A percentile compares a stretch with the other conserved stretches of the same genome.
These are phyloP conservation scores for Lagerstroemia speciosa DNA, from an alignment of 345 rosid genomes.

Conservation along the genomic window DNA sequence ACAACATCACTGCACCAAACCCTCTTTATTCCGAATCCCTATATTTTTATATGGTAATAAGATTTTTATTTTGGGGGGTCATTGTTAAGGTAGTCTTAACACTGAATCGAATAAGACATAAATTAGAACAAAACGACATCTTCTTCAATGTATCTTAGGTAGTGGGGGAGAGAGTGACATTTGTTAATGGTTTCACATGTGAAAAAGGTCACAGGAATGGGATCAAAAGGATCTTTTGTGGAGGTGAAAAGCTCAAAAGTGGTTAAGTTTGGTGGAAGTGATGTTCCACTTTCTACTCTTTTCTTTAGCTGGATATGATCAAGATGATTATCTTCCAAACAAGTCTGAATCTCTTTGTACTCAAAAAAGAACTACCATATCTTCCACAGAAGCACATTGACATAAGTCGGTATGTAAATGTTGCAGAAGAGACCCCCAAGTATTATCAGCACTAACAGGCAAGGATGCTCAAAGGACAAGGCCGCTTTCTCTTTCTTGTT, in stretches of 20 bases:
- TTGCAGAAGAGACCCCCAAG: too few species aligned
- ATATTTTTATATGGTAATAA: too few species aligned
- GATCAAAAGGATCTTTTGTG: not conserved
- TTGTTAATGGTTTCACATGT: not conserved
- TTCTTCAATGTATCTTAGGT: not conserved
- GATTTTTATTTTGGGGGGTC: too few species aligned
- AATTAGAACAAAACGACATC: not conserved
- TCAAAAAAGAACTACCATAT: not conserved
- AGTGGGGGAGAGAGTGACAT: not conserved
- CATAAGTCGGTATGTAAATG: not conserved
- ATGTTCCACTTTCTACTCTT: not conserved
- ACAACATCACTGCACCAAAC: too few species aligned
- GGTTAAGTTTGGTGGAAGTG: not conserved
- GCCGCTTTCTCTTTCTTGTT: not conserved
- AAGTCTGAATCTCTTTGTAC: not conserved
- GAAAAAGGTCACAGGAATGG: slow-evolving; percentile 1
- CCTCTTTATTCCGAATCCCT: too few species aligned
- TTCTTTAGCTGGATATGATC: not conserved
- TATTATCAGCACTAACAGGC: not conserved
- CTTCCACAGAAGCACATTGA: not conserved
- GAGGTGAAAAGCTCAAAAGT: not conserved
- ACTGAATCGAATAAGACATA: not conserved
- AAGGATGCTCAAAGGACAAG: not conserved
- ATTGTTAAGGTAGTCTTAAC: not conserved
- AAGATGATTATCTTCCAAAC: not conserved